Percentiles rank a stretch among this genome's conserved stretches.
These are phyloP conservation scores for Pichia membranifaciens DNA, from an alignment of 805 yeast genomes.

Conservation along the genomic window DNA sequence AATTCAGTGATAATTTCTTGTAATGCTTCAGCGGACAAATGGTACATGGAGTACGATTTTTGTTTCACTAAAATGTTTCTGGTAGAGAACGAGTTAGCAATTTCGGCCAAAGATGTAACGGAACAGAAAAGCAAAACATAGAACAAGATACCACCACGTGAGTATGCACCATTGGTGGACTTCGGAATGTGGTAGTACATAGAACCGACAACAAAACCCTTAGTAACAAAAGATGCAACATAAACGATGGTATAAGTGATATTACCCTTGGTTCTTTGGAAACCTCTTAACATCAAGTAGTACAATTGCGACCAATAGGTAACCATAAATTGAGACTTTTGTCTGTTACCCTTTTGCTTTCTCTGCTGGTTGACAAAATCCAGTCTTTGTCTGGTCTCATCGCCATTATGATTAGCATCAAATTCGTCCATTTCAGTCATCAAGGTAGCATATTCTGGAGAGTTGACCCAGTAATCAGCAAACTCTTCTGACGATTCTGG, in stretches of 20 bases:
- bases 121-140: constrained; percentile 56
- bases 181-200: constrained; percentile 25
- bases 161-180: constrained; percentile 29
- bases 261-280: constrained; percentile 51
- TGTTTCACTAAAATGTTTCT: constrained; percentile 63
- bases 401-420: constrained; percentile 27
- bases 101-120: constrained; percentile 57
- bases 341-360: constrained; percentile 36
- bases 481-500: constrained; percentile 63
- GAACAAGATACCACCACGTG: constrained; percentile 57
- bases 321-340: constrained; percentile 34
- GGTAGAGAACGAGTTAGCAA: constrained; percentile 50
- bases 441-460: constrained; percentile 44
- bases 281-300: constrained; percentile 48
- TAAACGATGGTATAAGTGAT: constrained; percentile 46
- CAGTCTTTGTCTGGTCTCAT: constrained; percentile 30
- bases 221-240: constrained; percentile 44
- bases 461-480: constrained; percentile 50
- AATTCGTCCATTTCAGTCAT: constrained; percentile 33
- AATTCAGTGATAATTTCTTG: constrained; percentile 51
- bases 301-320: constrained; percentile 46
- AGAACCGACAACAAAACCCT: constrained; percentile 57
- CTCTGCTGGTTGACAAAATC: constrained; percentile 28
- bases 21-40: constrained; percentile 61
- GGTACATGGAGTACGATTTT: constrained; percentile 55